Evolutionary conservation across 1,284 basidiomycete genomes (phyloP), one percentile per base, ranked within the genome.

Genomic region (Ustilago esculenta): DNA sequence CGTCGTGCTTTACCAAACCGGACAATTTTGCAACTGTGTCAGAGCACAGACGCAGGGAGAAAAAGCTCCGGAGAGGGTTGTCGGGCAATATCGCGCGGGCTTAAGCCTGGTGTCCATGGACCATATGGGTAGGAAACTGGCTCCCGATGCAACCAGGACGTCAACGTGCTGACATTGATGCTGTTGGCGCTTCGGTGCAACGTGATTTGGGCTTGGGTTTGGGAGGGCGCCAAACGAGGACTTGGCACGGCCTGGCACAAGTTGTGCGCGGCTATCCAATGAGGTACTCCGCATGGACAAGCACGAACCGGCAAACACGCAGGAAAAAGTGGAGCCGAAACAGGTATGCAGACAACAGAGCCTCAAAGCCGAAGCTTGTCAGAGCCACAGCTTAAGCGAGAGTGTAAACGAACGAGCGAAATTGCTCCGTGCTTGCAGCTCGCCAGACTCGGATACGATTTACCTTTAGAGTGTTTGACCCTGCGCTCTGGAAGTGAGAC

Each of bases 401-500:
- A 45, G 37, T 25, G 7, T 24, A 14, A n/a, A 40, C 42, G 10
- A n/a, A 40, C 42, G 48, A 64, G 60, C 60, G 60, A 64, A 44
- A 51, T 53, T 53, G 40, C 60, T 64, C 60, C 60, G 60, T 64
- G 54, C 7, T 45, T 64, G 60, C 60, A 64, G 49, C 54, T 57
- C 60, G 60, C 54, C 32, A 41, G 35, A 24, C 37, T 4, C 9
- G 11, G 18, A 25, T 14, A 43, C 27, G 27, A 12, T 29, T 29
- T 29, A 6, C 27, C 27, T 12, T 6, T 29, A 6, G 27, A 29
- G 27, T 6, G 7, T 30, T 27, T 18, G 25, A 17, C 40, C n/a
- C n/a, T n/a, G n/a, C n/a, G n/a, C n/a, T n/a, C n/a, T n/a, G n/a
- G n/a, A n/a, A n/a, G n/a, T n/a, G n/a, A n/a, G n/a, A n/a, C n/a